Conservation (phyloP, 106 monocot genomes). For the Dendrobium huoshanense region DNA sequence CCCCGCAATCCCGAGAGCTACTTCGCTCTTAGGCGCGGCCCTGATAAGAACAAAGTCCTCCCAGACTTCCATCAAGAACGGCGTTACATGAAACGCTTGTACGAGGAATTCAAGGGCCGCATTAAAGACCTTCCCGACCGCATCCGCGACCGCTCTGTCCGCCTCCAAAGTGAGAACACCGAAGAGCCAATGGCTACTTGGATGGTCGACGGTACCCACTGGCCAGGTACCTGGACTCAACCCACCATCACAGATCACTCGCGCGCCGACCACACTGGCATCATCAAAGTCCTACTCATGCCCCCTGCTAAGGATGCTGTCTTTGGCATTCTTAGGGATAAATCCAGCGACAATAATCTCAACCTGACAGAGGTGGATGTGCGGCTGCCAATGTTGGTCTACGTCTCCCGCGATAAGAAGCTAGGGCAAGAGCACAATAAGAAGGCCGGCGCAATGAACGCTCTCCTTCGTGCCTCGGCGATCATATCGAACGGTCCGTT, state of each 20-base stretch:
- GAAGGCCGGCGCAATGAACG: slow-evolving; percentile 34
- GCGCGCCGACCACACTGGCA: slow-evolving; percentile 43
- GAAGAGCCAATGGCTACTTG: slow-evolving; percentile 39
- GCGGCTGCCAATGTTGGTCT: slow-evolving; percentile 25
- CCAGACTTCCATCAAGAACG: slow-evolving; percentile 43
- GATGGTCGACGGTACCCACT: slow-evolving; percentile 41
- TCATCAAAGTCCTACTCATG: slow-evolving; percentile 43
- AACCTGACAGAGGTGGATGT: slow-evolving; percentile 15
- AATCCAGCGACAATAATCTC: background rate
- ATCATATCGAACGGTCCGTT: slow-evolving; percentile 29
- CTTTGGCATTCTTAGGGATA: background rate
- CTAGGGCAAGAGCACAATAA: slow-evolving; percentile 32
- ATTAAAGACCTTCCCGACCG: slow-evolving; percentile 48
- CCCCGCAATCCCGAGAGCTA: slow-evolving; percentile 56
- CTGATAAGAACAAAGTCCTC: slow-evolving; percentile 44
- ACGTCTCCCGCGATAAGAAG: slow-evolving; percentile 29
- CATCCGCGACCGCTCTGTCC: slow-evolving; percentile 31
- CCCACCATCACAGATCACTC: slow-evolving; percentile 36
- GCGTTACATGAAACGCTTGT: slow-evolving; percentile 39
- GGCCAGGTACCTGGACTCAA: slow-evolving; percentile 30
- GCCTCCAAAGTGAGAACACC: slow-evolving; percentile 24
- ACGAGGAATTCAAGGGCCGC: slow-evolving; percentile 56
- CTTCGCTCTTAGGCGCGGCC: slow-evolving; percentile 43
- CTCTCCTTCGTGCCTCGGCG: slow-evolving; percentile 26
- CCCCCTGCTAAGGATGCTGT: slow-evolving; percentile 21